Percentiles rank a stretch among this genome's conserved stretches.
Evolutionary conservation across 169 alveolate species (phyloP).

Genomic region (Plasmodium fragile): DNA sequence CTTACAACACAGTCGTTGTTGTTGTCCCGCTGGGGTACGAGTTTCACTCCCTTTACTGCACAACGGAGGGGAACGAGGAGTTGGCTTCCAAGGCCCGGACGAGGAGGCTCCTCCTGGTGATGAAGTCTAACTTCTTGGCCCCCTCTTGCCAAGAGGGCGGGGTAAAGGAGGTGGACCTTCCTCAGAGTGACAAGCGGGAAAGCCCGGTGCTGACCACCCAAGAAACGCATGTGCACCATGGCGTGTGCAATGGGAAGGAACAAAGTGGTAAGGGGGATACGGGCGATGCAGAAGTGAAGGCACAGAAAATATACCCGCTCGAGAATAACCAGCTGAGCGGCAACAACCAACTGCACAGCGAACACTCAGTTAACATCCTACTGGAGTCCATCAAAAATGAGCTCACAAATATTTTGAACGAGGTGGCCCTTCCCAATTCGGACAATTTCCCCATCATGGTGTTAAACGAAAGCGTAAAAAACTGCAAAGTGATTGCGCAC

Average conservation of each 20-base stretch:
- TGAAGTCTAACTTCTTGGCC: slow-evolving; percentile 22
- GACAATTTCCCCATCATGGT: slow-evolving; percentile 70
- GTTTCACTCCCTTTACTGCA: slow-evolving; percentile 58
- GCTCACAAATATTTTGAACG: slow-evolving; percentile 44
- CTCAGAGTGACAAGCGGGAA: background rate
- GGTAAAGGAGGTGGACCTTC: background rate
- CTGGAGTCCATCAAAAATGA: slow-evolving; percentile 47
- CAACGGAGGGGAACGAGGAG: slow-evolving; percentile 73
- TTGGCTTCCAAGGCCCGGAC: slow-evolving; percentile 34
- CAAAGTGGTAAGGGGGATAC: background rate
- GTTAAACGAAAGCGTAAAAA: slow-evolving; percentile 55
- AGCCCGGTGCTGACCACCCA: background rate
- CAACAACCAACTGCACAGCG: background rate
- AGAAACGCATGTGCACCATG: background rate
- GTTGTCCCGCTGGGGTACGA: slow-evolving; percentile 72
- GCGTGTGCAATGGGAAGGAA: background rate
- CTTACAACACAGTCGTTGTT: slow-evolving; percentile 64
- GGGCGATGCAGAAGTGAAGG: background rate
- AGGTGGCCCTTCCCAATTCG: slow-evolving; percentile 56
- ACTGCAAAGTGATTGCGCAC: slow-evolving; percentile 37
- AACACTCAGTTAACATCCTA: slow-evolving; percentile 25
- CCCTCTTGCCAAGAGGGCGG: background rate
- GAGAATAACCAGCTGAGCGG: background rate
- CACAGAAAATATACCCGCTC: background rate
- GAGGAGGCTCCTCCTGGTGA: slow-evolving; percentile 50